Evolutionary conservation across 108 stramenopile genomes (phyloP), one percentile per base, ranked within the genome.

Genomic region (Pseudonitzschia pungens): DNA sequence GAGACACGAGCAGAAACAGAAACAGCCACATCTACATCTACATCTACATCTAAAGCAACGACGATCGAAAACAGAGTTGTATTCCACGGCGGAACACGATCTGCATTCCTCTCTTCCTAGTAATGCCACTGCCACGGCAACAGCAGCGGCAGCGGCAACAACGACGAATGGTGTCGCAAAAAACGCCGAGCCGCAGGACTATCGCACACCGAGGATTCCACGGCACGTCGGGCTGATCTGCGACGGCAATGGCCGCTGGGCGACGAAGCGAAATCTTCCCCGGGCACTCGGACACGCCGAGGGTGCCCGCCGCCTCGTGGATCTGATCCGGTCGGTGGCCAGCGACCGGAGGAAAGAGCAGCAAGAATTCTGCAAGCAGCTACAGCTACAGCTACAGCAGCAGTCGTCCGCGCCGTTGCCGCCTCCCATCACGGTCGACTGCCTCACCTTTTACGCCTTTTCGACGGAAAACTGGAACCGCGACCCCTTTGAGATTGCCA

Each of bases 401-500:
- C 29, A 64, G 6, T 64, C 10, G 10, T 42, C 0, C n/a, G 24
- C 16, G 26, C 4, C 33, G 26, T 6, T 4, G 12, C 16, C 1
- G 18, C 9, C 14, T 4, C 14, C 45, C 45, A 4, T 18, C 54
- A 2, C 1, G 15, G 59, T 92, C 43, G 68, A 79, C 45, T 86
- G 77, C 52, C 82, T 88, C 59, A 97, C 97, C 18, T 60, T 97
- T 27, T 97, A 90, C 76, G 92, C 83, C 22, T 94, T 97, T 76
- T 90, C 89, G n/a, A 90, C 94, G n/a, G 93, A 97, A 76, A 97
- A 97, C 70, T 96, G 94, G 94, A 84, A 79, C 44, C 84, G 96
- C 44, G 74, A 86, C 0, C 20, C 24, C n/a, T 36, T 55, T 10
- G 94, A 95, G 82, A 90, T 92, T 64, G 22, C 51, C 24, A 77